Evolutionary conservation across 163 green algal species (phyloP), one percentile per base, ranked within the genome.

Genomic region (Scenedesmus sp.): DNA sequence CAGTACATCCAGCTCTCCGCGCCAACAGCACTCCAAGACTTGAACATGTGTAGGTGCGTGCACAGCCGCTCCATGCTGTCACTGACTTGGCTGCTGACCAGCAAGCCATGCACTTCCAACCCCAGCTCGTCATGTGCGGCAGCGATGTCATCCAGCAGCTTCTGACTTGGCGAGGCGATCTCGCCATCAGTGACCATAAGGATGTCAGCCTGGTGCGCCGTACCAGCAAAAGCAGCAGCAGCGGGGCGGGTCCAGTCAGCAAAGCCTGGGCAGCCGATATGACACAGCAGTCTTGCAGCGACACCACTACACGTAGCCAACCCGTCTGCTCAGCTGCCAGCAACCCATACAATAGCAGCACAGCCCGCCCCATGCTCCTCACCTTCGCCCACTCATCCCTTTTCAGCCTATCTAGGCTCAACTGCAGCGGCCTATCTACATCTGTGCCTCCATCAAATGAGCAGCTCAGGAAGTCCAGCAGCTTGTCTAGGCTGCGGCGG

Each of bases 181-280:
- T 99, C 98, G 2, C 97, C 97, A 89, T 99, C 98, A 0, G 97
- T 99, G 5, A 99, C 97, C 94, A 99, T 97, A 78, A 99, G 87
- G 26, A 99, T 98, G 92, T 99, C 97, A 1, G 97, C 96, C 94
- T 98, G 95, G 46, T 30, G 78, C 78, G 73, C 35, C 1, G 18
- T 37, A 44, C 35, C 73, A 51, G 37, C 35, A 82, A 15, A 35
- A 30, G 18, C 35, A 82, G 70, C 70, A 46, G 70, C 70, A 81
- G 53, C 53, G 16, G 53, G 13, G 24, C 13, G 2, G 24, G n/a
- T n/a, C 13, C 10, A 65, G 13, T 13, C 53, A 65, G 53, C 53
- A 24, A 13, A 22, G 24, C 2, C 53, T 53, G 46, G 46, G n/a
- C n/a, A n/a, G n/a, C n/a, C n/a, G n/a, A n/a, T n/a, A 10, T 53